Percentiles rank a stretch among this genome's conserved stretches.
Conservation (phyloP, 202 grass and related monocot species). For the Cymbopogon flexuosus region DNA sequence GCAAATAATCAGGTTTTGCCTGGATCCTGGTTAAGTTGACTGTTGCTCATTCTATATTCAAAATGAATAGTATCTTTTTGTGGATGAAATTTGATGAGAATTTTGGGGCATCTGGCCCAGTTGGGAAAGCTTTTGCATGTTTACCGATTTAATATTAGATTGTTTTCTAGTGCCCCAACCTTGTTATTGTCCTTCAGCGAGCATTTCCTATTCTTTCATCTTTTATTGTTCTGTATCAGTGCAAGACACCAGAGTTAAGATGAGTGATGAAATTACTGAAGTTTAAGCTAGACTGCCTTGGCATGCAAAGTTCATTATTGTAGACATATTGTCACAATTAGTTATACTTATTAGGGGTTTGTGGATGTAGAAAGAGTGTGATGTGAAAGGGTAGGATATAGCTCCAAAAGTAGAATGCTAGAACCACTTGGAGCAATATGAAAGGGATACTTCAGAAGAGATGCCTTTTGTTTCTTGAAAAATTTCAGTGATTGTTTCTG, state of each 20-base stretch:
- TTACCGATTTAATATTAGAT: constrained; percentile 16
- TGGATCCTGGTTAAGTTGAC: constrained; percentile 22
- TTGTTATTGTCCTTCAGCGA: not conserved
- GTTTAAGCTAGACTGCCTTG: not conserved
- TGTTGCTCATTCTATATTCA: not conserved
- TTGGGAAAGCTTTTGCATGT: constrained; percentile 10
- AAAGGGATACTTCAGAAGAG: constrained; percentile 12
- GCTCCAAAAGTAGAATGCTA: constrained; percentile 8
- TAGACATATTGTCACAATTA: not conserved
- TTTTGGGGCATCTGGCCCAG: constrained; percentile 23
- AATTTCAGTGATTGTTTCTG: not conserved
- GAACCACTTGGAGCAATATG: not conserved
- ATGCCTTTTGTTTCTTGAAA: not conserved
- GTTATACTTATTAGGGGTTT: not conserved
- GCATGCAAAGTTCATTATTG: not conserved
- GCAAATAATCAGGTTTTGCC: constrained; percentile 32
- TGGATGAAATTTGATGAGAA: constrained; percentile 25
- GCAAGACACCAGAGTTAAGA: constrained; percentile 13
- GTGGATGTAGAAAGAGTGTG: not conserved
- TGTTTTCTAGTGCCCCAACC: not conserved
- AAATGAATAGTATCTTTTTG: constrained; percentile 20
- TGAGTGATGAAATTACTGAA: not conserved
- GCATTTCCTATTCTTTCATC: not conserved
- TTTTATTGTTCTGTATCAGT: not conserved
- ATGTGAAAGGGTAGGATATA: not conserved